phyloP scores from a whole-genome alignment of 345 rosid species.

The Arabidopsis suecica region DNA sequence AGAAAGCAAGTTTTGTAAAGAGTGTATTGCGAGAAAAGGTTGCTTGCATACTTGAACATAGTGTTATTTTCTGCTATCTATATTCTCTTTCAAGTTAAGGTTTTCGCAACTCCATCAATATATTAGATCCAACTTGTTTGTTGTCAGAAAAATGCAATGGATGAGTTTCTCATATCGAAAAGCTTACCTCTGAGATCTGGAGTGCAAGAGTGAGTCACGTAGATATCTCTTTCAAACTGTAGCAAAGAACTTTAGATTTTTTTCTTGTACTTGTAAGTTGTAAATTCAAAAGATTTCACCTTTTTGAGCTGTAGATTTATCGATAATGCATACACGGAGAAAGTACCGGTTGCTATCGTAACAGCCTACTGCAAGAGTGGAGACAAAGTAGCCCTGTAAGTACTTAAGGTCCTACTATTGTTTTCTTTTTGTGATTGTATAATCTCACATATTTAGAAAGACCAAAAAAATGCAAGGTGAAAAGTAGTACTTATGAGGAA shows the following conservation, averaged over 20 bases:
- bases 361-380: constrained; percentile 73
- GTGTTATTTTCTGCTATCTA: constrained; percentile 19
- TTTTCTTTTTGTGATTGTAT: neutral
- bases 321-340: constrained; percentile 66
- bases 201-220: constrained; percentile 70
- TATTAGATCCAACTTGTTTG: constrained; percentile 38
- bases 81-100: neutral
- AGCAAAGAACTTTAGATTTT: constrained; percentile 7
- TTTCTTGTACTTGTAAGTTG: neutral
- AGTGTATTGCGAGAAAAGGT: constrained; percentile 82
- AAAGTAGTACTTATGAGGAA: neutral
- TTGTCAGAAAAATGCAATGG: constrained; percentile 80
- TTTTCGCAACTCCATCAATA: constrained; percentile 14
- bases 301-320: constrained; percentile 65
- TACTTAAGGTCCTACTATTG: constrained; percentile 7
- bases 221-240: neutral
- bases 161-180: constrained; percentile 67
- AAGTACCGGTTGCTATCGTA: constrained; percentile 67
- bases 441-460: neutral
- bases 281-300: neutral
- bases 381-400: constrained; percentile 77
- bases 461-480: neutral
- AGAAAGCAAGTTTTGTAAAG: constrained; percentile 72
- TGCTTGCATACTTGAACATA: constrained; percentile 20
- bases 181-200: constrained; percentile 85